Percentiles rank a stretch among this genome's conserved stretches.
phyloP scores from a whole-genome alignment of 345 rosid genomes.

The Reutealis trisperma region DNA sequence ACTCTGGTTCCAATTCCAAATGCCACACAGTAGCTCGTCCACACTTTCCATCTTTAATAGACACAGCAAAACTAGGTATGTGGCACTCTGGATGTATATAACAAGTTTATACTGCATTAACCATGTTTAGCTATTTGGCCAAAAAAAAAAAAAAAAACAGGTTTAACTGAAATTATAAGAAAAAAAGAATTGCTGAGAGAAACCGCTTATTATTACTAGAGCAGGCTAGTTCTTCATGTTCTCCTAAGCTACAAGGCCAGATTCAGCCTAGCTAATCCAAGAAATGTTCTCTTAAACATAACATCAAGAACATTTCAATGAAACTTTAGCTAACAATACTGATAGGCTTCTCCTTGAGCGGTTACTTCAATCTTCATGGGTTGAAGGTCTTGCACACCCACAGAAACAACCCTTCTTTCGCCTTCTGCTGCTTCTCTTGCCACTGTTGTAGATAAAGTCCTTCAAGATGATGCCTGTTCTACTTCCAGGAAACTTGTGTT shows the following conservation, averaged over 20 bases:
- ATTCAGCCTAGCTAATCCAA: conserved; percentile 22
- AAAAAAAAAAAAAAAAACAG: too few species aligned
- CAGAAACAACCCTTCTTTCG: conserved; percentile 68
- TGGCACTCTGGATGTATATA: background rate
- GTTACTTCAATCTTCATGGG: conserved; percentile 48
- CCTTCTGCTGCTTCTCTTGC: conserved; percentile 46
- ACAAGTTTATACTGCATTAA: conserved; percentile 12
- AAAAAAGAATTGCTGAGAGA: conserved; percentile 14
- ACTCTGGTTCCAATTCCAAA: background rate
- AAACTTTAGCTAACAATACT: conserved; percentile 1
- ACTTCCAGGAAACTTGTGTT: conserved; percentile 40
- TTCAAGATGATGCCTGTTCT: conserved; percentile 58
- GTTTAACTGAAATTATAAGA: conserved; percentile 10
- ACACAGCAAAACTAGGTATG: background rate
- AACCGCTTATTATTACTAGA: conserved; percentile 35
- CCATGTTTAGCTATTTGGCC: conserved; percentile 1
- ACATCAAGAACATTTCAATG: conserved; percentile 5
- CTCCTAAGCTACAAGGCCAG: conserved; percentile 19
- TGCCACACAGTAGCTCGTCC: background rate
- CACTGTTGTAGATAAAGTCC: conserved; percentile 62
- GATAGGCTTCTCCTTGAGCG: background rate
- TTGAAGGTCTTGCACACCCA: conserved; percentile 62
- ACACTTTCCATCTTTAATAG: background rate
- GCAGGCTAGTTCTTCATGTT: conserved; percentile 25
- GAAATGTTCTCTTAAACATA: conserved; percentile 11